These are phyloP conservation scores for Coniferiporia sulphurascens DNA, from an alignment of 1,284 basidiomycete species.

Conservation along the genomic window DNA sequence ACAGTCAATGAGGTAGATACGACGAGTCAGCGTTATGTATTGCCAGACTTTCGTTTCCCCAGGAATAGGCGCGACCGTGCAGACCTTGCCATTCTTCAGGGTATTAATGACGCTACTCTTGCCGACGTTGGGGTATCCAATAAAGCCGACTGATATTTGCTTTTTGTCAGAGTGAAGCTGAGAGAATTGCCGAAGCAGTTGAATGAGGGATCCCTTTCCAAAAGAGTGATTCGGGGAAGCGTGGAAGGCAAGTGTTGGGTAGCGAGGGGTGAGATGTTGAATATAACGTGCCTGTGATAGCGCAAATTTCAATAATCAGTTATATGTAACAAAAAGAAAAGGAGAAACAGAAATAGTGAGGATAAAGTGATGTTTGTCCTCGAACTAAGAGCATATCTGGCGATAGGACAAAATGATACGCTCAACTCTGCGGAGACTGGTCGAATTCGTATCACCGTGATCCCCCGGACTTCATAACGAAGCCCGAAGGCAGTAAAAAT, in stretches of 20 bases:
- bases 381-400: conserved; percentile 37
- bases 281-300: conserved; percentile 85
- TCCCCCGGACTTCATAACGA: conserved; percentile 26
- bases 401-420: conserved; percentile 23
- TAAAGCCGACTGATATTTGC: conserved; percentile 97
- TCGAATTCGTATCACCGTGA: conserved; percentile 29
- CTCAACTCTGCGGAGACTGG: conserved; percentile 39
- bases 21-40: conserved; percentile 94
- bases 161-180: conserved; percentile 98
- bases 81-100: conserved; percentile 97
- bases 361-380: conserved; percentile 35
- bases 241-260: conserved; percentile 97
- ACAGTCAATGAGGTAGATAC: conserved; percentile 99
- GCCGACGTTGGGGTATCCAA: conserved; percentile 98
- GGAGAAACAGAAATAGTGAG: conserved; percentile 17
- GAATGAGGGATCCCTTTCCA: conserved; percentile 96
- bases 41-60: conserved; percentile 99
- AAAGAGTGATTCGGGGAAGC: conserved; percentile 99
- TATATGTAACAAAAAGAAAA: conserved; percentile 11
- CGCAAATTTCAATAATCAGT: conserved; percentile 11
- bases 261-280: conserved; percentile 90
- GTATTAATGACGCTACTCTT: conserved; percentile 99
- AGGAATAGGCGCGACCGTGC: conserved; percentile 94
- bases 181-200: conserved; percentile 94
- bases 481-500: conserved; percentile 32